These are phyloP conservation scores for Mycena sp. DNA, from an alignment of 1,284 basidiomycete genomes.

Conservation along the genomic window DNA sequence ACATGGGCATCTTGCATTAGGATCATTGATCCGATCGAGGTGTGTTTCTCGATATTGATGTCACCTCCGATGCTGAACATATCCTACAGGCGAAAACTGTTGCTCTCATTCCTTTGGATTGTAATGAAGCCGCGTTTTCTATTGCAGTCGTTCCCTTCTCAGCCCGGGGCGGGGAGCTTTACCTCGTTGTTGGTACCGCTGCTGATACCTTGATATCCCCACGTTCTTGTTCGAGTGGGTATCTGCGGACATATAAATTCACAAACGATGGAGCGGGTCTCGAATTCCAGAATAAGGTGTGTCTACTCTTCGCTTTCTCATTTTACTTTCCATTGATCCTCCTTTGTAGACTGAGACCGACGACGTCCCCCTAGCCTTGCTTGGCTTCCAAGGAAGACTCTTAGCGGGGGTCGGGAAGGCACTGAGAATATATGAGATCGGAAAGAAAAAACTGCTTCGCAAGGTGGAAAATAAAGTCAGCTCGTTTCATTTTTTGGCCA, in stretches of 20 bases:
- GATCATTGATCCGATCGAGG: conserved; percentile 89
- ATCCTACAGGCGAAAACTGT: conserved; percentile 72
- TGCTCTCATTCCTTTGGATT: conserved; percentile 81
- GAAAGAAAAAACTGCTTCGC: conserved; percentile 95
- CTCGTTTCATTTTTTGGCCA: background rate
- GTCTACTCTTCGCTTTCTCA: conserved; percentile 30
- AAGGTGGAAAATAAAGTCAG: conserved; percentile 95
- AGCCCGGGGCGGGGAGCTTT: conserved; percentile 77
- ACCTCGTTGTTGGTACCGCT: conserved; percentile 94
- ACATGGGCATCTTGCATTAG: conserved; percentile 96
- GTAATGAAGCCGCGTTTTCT: conserved; percentile 97
- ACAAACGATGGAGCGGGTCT: conserved; percentile 81
- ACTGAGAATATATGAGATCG: conserved; percentile 93
- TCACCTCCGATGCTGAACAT: conserved; percentile 12
- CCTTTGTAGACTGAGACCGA: conserved; percentile 91
- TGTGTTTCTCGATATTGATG: conserved; percentile 43
- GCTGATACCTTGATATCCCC: conserved; percentile 87
- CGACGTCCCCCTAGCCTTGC: conserved; percentile 88
- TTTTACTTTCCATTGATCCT: background rate
- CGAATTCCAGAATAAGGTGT: conserved; percentile 90
- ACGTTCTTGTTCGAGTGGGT: conserved; percentile 88
- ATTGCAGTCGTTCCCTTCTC: conserved; percentile 90
- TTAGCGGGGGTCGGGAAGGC: conserved; percentile 95
- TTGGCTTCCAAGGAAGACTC: conserved; percentile 92
- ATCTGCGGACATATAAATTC: conserved; percentile 89